Conservation (phyloP, 768 basidiomycete species). For the Pilatotrama ljubarskyi region DNA sequence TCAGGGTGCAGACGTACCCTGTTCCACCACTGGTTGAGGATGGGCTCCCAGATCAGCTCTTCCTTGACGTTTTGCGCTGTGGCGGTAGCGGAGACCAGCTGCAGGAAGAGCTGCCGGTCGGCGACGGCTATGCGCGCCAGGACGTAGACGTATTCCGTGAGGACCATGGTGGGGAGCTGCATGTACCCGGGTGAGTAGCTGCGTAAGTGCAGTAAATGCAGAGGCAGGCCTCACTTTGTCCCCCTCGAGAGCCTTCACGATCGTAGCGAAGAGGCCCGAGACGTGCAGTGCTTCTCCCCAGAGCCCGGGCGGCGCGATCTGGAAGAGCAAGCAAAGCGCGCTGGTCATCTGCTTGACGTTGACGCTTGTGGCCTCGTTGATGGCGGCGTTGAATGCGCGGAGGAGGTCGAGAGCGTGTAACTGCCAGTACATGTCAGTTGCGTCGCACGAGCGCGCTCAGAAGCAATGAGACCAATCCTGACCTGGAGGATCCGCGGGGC, state of each 20-base stretch:
- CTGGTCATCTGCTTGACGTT: slow-evolving; percentile 69
- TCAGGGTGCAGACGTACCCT: slow-evolving; percentile 61
- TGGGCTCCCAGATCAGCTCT: slow-evolving; percentile 55
- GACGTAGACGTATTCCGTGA: slow-evolving; percentile 73
- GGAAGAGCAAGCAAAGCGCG: slow-evolving; percentile 58
- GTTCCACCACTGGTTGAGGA: slow-evolving; percentile 83
- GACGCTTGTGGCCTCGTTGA: slow-evolving; percentile 45
- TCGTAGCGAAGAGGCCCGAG: slow-evolving; percentile 68
- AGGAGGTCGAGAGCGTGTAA: slow-evolving; percentile 57
- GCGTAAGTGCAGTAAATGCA: background rate
- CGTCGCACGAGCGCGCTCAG: no score
- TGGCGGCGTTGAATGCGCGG: slow-evolving; percentile 50
- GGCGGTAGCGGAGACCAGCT: slow-evolving; percentile 67
- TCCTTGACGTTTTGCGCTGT: slow-evolving; percentile 48
- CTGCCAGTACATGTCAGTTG: slow-evolving; percentile 36
- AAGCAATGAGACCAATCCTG: slow-evolving; percentile 22
- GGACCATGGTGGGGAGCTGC: slow-evolving; percentile 43
- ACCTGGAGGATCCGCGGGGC: slow-evolving; percentile 64
- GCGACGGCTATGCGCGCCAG: slow-evolving; percentile 72
- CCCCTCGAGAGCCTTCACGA: slow-evolving; percentile 60
- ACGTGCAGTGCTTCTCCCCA: slow-evolving; percentile 78
- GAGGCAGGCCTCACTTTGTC: slow-evolving; percentile 53
- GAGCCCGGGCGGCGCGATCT: slow-evolving; percentile 56
- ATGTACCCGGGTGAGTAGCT: background rate
- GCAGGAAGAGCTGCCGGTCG: slow-evolving; percentile 66